Conservation (phyloP, 2,329 filamentous ascomycete species). For the Scytalidium sp. region DNA sequence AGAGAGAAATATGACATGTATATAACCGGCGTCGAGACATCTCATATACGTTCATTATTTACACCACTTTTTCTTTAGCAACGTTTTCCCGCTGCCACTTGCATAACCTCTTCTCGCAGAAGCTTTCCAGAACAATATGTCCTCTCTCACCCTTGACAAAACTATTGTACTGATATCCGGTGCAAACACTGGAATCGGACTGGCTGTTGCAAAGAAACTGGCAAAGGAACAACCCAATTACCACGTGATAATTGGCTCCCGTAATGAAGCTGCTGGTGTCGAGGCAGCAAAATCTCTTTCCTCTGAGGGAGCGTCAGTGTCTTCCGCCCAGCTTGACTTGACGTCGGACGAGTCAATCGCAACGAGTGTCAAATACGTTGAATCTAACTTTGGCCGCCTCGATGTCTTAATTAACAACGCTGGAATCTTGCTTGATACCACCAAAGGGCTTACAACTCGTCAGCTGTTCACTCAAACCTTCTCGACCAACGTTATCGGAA, state of each 20-base stretch:
- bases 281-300: constrained; percentile 29
- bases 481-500: constrained; percentile 27
- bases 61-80: not conserved
- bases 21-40: not conserved
- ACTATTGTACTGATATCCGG: constrained; percentile 35
- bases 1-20: not conserved
- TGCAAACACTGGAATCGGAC: constrained; percentile 40
- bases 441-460: constrained; percentile 3
- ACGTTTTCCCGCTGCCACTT: not conserved
- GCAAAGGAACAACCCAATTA: constrained; percentile 32
- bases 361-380: constrained; percentile 5
- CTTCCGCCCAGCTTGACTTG: constrained; percentile 9
- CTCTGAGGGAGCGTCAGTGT: constrained; percentile 1
- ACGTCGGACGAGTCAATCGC: constrained; percentile 11
- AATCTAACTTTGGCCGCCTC: constrained; percentile 6
- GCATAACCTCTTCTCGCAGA: not conserved
- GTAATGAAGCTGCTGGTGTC: constrained; percentile 28
- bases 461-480: constrained; percentile 18
- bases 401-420: constrained; percentile 20
- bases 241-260: constrained; percentile 36
- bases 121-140: constrained; percentile 1
- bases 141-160: constrained; percentile 3
- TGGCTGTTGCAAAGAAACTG: constrained; percentile 36
- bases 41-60: not conserved
- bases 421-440: constrained; percentile 6